Conservation (phyloP, 2,329 filamentous ascomycete species). For the Scedosporium minutisporum region DNA sequence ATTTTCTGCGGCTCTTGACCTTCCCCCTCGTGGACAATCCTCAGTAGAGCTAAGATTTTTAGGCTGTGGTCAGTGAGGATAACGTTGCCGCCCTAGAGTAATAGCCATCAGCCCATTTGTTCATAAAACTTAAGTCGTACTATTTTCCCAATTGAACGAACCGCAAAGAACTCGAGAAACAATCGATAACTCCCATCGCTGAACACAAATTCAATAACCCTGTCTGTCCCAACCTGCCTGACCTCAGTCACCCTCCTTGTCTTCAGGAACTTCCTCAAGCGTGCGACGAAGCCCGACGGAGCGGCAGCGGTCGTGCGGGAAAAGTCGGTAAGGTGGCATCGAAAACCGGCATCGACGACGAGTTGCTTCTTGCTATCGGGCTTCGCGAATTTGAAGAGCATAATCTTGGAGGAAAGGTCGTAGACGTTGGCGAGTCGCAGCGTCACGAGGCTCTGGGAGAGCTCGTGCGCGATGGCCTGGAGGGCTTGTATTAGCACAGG, state of each 20-base stretch:
- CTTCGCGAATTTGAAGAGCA: constrained; percentile 90
- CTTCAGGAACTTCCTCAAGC: constrained; percentile 79
- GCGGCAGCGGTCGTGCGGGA: constrained; percentile 74
- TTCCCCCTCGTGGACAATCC: constrained; percentile 70
- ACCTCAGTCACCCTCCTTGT: constrained; percentile 75
- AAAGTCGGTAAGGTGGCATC: constrained; percentile 88
- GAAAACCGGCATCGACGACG: constrained; percentile 88
- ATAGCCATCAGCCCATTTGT: background rate
- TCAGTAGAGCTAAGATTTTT: constrained; percentile 70
- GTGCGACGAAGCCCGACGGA: constrained; percentile 76
- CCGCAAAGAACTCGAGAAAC: constrained; percentile 90
- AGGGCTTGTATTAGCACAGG: constrained; percentile 5
- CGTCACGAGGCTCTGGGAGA: constrained; percentile 63
- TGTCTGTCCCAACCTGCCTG: constrained; percentile 80
- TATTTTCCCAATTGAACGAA: constrained; percentile 13
- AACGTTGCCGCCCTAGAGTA: constrained; percentile 65
- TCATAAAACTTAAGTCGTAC: constrained; percentile 4
- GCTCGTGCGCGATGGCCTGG: constrained; percentile 89
- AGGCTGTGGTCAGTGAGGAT: constrained; percentile 80
- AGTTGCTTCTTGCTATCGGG: constrained; percentile 83
- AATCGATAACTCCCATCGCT: constrained; percentile 82
- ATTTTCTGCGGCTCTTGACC: constrained; percentile 75
- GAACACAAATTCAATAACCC: constrained; percentile 86
- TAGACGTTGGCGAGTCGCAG: constrained; percentile 90
- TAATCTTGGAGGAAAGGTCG: constrained; percentile 89